Evolutionary conservation across 768 basidiomycete genomes (phyloP).

Genomic region (Podaxis pistillaris): DNA sequence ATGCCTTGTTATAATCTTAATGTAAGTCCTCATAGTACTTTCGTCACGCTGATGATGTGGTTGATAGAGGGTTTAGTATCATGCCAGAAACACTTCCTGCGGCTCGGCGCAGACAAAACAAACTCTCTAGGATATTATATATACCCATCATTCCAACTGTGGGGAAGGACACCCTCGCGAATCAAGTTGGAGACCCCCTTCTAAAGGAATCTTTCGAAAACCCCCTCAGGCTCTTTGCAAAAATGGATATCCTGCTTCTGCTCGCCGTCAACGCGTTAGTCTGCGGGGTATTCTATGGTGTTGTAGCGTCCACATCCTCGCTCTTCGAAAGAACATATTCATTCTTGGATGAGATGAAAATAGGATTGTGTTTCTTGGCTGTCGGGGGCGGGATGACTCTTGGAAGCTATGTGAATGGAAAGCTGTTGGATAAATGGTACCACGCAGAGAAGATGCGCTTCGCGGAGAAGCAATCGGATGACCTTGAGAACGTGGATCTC

Average conservation of each 20-base stretch:
- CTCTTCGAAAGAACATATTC: constrained; percentile 60
- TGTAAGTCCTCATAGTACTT: constrained; percentile 31
- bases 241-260: constrained; percentile 53
- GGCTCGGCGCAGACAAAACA: constrained; percentile 52
- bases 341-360: constrained; percentile 54
- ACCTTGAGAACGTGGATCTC: constrained; percentile 12
- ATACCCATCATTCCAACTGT: constrained; percentile 54
- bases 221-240: constrained; percentile 52
- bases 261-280: constrained; percentile 50
- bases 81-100: constrained; percentile 55
- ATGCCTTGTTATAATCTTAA: constrained; percentile 45
- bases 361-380: constrained; percentile 78
- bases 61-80: constrained; percentile 35
- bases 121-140: constrained; percentile 41
- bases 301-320: constrained; percentile 59
- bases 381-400: constrained; percentile 70
- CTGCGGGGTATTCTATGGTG: constrained; percentile 58
- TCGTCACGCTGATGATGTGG: not conserved
- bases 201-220: constrained; percentile 45
- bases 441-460: constrained; percentile 32
- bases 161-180: constrained; percentile 23
- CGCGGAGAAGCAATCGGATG: constrained; percentile 16
- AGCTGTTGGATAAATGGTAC: constrained; percentile 67
- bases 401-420: constrained; percentile 57
- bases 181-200: constrained; percentile 22